phyloP scores from a whole-genome alignment of 202 grass and related monocot species.

The Elaeis oleifera region DNA sequence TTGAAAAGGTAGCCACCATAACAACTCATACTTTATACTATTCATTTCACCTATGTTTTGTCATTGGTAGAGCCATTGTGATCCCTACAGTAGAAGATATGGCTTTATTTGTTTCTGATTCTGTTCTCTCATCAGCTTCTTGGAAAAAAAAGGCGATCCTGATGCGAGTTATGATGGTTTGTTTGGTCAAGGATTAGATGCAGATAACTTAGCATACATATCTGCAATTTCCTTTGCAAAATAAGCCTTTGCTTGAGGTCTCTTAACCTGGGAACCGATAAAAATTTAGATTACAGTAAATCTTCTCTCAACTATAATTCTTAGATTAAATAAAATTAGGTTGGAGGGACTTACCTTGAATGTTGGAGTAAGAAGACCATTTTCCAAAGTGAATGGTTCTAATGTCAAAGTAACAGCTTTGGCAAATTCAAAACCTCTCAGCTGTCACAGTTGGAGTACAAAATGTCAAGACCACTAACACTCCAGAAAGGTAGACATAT shows the following conservation, averaged over 20 bases:
- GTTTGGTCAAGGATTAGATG: constrained; percentile 19
- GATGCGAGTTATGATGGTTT: too few relatives aligned
- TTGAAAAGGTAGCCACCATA: too few relatives aligned
- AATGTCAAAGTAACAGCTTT: constrained; percentile 65
- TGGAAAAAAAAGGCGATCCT: too few relatives aligned
- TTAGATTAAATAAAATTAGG: background rate
- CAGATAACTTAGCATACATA: constrained; percentile 59
- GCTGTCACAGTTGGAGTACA: constrained; percentile 25
- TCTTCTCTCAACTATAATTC: too few relatives aligned
- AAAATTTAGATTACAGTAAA: too few relatives aligned
- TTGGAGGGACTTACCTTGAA: constrained; percentile 48
- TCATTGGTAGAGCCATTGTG: too few relatives aligned
- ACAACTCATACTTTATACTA: too few relatives aligned
- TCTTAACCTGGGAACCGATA: constrained; percentile 52
- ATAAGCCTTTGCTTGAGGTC: constrained; percentile 77
- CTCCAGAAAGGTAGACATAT: background rate
- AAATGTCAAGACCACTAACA: constrained; percentile 10
- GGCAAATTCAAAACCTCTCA: constrained; percentile 91
- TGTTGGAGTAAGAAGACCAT: constrained; percentile 88
- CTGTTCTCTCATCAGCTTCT: too few relatives aligned
- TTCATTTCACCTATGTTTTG: too few relatives aligned
- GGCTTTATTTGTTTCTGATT: too few relatives aligned
- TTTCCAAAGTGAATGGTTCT: constrained; percentile 86
- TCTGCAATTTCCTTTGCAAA: constrained; percentile 63
- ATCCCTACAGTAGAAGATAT: too few relatives aligned